Percentiles rank a stretch among this genome's conserved stretches.
Conservation (phyloP, 2,329 filamentous ascomycete genomes). For the Alternaria dauci region DNA sequence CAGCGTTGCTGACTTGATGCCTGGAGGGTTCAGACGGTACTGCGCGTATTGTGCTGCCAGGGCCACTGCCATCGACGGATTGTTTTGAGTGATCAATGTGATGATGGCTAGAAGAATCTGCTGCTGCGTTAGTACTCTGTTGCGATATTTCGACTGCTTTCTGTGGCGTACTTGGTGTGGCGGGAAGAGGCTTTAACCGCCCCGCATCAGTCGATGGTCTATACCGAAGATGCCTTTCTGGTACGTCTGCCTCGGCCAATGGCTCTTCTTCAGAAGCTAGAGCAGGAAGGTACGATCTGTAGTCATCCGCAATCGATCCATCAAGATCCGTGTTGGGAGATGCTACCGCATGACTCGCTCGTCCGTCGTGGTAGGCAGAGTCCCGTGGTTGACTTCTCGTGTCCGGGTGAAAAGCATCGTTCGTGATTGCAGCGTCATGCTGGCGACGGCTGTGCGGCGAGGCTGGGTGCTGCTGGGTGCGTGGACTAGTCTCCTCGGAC, state of each 20-base stretch:
- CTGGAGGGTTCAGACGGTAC: slow-evolving; percentile 8
- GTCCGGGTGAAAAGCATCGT: slow-evolving; percentile 7
- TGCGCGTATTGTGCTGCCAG: slow-evolving; percentile 1
- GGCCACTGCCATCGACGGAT: neutral
- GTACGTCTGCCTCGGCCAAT: slow-evolving; percentile 52
- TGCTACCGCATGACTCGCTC: slow-evolving; percentile 1
- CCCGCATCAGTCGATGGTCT: slow-evolving; percentile 15
- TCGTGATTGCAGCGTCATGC: slow-evolving; percentile 1
- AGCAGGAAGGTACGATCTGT: slow-evolving; percentile 30
- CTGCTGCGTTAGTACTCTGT: neutral
- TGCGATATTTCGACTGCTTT: neutral
- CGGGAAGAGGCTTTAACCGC: slow-evolving; percentile 12
- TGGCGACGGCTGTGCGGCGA: slow-evolving; percentile 1
- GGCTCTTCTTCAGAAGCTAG: slow-evolving; percentile 21
- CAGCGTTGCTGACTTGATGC: slow-evolving; percentile 13
- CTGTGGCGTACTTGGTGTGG: slow-evolving; percentile 17
- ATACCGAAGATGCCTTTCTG: slow-evolving; percentile 39
- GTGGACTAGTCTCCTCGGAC: slow-evolving; percentile 10
- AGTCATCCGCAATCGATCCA: slow-evolving; percentile 31
- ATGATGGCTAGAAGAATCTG: slow-evolving; percentile 10
- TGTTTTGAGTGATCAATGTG: neutral
- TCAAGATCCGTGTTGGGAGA: slow-evolving; percentile 13
- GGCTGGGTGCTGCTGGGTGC: slow-evolving; percentile 5
- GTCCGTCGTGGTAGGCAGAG: slow-evolving; percentile 18
- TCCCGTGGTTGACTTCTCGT: slow-evolving; percentile 23